Conservation (phyloP, 2,329 filamentous ascomycete genomes). For the Hirsutella minnesotensis region DNA sequence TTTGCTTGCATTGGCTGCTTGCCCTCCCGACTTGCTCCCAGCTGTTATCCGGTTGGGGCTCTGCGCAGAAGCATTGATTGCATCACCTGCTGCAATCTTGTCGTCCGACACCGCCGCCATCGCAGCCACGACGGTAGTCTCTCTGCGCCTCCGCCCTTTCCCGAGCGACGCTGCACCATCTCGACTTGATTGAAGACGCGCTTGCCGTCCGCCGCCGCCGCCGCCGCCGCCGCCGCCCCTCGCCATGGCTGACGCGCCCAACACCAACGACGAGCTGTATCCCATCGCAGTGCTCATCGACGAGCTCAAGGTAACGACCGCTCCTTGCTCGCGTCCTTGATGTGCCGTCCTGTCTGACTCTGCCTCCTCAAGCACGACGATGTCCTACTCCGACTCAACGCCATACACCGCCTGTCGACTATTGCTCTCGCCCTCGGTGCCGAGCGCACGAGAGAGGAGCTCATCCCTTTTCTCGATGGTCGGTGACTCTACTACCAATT, state of each 20-base stretch:
- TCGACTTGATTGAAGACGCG: slow-evolving; percentile 16
- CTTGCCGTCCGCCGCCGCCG: slow-evolving; percentile 12
- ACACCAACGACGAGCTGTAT: slow-evolving; percentile 96
- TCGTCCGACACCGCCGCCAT: not conserved
- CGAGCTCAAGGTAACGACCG: slow-evolving; percentile 75
- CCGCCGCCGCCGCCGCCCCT: slow-evolving; percentile 14
- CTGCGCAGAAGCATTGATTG: slow-evolving; percentile 11
- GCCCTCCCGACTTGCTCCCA: not conserved
- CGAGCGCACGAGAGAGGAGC: slow-evolving; percentile 93
- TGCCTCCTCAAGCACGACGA: slow-evolving; percentile 69
- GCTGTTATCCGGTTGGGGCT: slow-evolving; percentile 1
- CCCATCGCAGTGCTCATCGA: slow-evolving; percentile 99
- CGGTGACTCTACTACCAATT: slow-evolving; percentile 24
- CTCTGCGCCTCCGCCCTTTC: slow-evolving; percentile 4
- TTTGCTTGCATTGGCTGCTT: slow-evolving; percentile 1
- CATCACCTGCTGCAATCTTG: slow-evolving; percentile 14
- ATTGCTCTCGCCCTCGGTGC: slow-evolving; percentile 93
- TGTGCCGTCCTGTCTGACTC: slow-evolving; percentile 8
- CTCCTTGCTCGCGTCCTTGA: slow-evolving; percentile 4
- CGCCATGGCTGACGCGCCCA: slow-evolving; percentile 80
- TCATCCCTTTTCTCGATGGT: slow-evolving; percentile 99
- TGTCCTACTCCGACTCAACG: slow-evolving; percentile 93
- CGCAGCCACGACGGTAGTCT: not conserved
- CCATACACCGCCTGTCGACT: slow-evolving; percentile 94
- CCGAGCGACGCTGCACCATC: slow-evolving; percentile 2